Base-by-base conservation (phyloP, 805 yeast species). In the Middelhovenomyces tepae region DNA sequence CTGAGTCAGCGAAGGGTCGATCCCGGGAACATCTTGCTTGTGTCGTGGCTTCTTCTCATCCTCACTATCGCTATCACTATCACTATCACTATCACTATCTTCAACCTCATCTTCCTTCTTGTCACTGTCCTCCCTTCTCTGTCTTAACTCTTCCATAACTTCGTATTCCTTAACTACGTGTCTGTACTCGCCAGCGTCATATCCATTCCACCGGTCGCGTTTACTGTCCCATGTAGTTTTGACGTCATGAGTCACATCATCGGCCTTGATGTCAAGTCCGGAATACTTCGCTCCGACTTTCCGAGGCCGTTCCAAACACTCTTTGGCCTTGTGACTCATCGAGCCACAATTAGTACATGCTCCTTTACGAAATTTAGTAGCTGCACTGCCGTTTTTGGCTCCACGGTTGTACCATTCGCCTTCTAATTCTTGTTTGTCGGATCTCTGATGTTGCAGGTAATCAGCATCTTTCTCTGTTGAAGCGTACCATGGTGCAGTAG, bases 191-290 rank as follows among this genome's bases (percentile, higher is more conserved):
- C 63, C 60, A 1, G 72, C 65, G 28, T 78, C 75, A 50, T 73
- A 81, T 0, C 94, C 94, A 48, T 71, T 79, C 94, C 91, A 83
- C 38, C 84, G 63, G 54, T 83, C 94, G 38, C 86, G 59, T 42
- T 77, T 78, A 7, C 76, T 69, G 46, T 81, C 93, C 67, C 75
- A 83, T 28, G 67, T 69, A 17, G 48, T 42, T 9, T 41, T 48
- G 8, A 47, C 44, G 4, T 43, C 42, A 22, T 48, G 45, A 4
- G 51, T 36, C 8, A 40, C 35, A 3, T 51, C 57, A 8, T 49
- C 54, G 1, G 51, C 49, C 25, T 41, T 38, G 11, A 54, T 38
- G 49, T 49, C 44, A 46, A 51, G 31, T 23, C 54, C 45, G 22
- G 48, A 48, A 50, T 48, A 64, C 19, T 50, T 57, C 13, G 65